phyloP scores from a whole-genome alignment of 257 asterid genomes.

The Penstemon barbatus region DNA sequence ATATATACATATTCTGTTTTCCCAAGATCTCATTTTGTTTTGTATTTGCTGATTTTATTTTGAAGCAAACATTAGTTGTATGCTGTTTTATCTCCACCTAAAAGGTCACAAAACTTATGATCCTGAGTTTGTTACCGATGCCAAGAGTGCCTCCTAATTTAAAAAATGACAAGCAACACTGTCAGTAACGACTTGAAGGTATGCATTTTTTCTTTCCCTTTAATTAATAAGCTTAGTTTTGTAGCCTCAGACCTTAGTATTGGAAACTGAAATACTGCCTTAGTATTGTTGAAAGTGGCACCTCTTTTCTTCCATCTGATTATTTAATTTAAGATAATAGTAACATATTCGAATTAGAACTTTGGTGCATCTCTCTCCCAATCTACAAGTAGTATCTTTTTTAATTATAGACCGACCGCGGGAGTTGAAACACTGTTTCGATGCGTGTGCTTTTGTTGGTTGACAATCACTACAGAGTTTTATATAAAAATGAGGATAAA shows the following conservation, averaged over 20 bases:
- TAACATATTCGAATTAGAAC: no score
- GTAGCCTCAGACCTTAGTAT: not conserved
- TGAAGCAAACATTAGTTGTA: not conserved
- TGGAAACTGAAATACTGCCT: no score
- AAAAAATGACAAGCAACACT: not conserved
- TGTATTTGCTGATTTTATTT: not conserved
- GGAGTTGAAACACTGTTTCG: slow-evolving; percentile 8
- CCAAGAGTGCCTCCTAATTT: not conserved
- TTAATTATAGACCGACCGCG: not conserved
- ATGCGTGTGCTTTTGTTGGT: not conserved
- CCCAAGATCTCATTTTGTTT: not conserved
- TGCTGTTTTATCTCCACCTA: not conserved
- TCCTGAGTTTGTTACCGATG: not conserved
- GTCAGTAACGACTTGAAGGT: not conserved
- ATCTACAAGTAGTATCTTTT: not conserved
- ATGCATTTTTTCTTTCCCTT: not conserved
- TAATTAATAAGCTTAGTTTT: no score
- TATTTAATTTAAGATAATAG: no score
- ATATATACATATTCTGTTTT: not conserved
- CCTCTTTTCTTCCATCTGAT: not conserved
- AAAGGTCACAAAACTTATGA: not conserved
- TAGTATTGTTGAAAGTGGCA: not conserved
- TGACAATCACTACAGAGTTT: slow-evolving; percentile 1
- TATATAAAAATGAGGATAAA: not conserved
- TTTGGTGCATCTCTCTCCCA: no score